Evolutionary conservation across 306 rosid species (phyloP).

Genomic region (Cotoneaster glaucophyllus): DNA sequence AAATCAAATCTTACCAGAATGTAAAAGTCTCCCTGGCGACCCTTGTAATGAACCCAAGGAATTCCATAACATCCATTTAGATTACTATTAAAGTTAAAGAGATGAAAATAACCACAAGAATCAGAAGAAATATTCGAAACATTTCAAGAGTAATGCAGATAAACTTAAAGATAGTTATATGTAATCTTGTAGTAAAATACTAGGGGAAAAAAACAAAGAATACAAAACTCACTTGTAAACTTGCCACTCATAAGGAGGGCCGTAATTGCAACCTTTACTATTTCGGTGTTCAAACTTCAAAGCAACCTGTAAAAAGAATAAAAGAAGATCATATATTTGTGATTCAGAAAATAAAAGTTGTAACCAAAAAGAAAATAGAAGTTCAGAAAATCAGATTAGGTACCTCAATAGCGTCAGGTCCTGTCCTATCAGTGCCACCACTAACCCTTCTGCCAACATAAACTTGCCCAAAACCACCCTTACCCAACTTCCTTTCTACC

Average conservation of each 20-base stretch:
- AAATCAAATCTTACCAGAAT: slow-evolving; percentile 67
- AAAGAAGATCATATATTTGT: slow-evolving; percentile 11
- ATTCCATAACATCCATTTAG: slow-evolving; percentile 88
- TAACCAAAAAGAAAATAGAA: neutral
- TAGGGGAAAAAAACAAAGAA: neutral
- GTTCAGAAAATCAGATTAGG: slow-evolving; percentile 15
- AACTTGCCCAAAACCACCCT: slow-evolving; percentile 97
- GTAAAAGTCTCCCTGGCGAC: slow-evolving; percentile 93
- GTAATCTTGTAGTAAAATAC: neutral
- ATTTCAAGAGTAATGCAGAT: neutral
- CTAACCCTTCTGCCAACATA: slow-evolving; percentile 79
- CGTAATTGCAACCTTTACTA: slow-evolving; percentile 93
- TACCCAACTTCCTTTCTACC: slow-evolving; percentile 87
- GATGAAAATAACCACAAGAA: slow-evolving; percentile 3
- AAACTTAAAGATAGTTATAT: neutral
- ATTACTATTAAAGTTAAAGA: slow-evolving; percentile 35
- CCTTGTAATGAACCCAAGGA: slow-evolving; percentile 91
- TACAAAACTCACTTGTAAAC: slow-evolving; percentile 62
- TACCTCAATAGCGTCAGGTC: slow-evolving; percentile 84
- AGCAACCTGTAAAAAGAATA: slow-evolving; percentile 57
- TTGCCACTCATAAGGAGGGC: slow-evolving; percentile 97
- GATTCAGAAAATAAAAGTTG: slow-evolving; percentile 9
- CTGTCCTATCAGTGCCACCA: slow-evolving; percentile 79
- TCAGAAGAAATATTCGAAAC: slow-evolving; percentile 12
- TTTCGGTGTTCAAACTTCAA: slow-evolving; percentile 86